Percentiles rank a stretch among this genome's conserved stretches.
phyloP scores from a whole-genome alignment of 345 rosid genomes.

The Psidium friedrichsthalianum region DNA sequence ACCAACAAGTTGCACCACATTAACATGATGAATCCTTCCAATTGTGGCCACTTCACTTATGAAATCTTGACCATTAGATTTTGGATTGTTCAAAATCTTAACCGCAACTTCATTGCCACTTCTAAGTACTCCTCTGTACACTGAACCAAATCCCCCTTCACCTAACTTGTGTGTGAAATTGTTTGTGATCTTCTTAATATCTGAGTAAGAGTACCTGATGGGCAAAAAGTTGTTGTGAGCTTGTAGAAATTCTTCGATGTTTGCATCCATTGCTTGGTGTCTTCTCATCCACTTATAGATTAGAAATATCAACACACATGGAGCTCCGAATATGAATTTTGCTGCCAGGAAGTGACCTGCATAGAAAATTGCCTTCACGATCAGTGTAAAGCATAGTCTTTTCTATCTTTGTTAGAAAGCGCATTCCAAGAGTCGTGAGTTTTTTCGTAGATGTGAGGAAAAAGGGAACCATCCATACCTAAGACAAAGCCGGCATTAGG shows the following conservation, averaged over 20 bases:
- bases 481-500: neutral
- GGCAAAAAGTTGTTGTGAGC: neutral
- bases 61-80: too few species aligned
- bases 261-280: neutral
- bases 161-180: neutral
- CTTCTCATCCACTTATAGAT: neutral
- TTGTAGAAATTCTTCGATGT: neutral
- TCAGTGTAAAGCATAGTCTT: too few species aligned
- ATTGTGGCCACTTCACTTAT: too few species aligned
- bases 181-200: neutral
- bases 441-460: too few species aligned
- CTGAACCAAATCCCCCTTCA: neutral
- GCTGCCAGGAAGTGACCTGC: neutral
- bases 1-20: too few species aligned
- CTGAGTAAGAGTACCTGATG: neutral
- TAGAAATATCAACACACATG: neutral
- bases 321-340: neutral
- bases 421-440: neutral
- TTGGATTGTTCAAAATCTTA: too few species aligned
- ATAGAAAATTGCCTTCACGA: too few species aligned
- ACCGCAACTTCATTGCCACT: too few species aligned
- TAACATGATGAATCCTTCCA: too few species aligned
- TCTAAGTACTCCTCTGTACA: neutral
- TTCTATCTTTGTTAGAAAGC: too few species aligned
- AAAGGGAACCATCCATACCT: neutral